These are phyloP conservation scores for Chrysosporium queenslandicum DNA, from an alignment of 2,329 filamentous ascomycete genomes.

Conservation along the genomic window DNA sequence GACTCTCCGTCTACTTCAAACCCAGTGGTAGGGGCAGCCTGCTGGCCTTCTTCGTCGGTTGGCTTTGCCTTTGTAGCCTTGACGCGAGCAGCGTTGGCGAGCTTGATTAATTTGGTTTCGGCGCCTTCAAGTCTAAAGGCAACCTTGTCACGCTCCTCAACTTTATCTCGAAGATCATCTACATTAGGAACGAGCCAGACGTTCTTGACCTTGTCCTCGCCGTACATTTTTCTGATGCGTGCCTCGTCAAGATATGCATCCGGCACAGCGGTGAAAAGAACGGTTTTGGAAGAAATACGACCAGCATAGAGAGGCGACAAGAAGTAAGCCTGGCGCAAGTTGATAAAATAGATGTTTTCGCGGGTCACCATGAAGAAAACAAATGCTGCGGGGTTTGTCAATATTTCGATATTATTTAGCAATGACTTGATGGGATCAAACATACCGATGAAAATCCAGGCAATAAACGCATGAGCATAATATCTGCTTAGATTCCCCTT, in stretches of 20 bases:
- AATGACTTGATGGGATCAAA: neutral
- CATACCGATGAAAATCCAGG: constrained; percentile 66
- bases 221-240: constrained; percentile 72
- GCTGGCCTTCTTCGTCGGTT: constrained; percentile 29
- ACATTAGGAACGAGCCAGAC: constrained; percentile 77
- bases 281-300: constrained; percentile 79
- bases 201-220: constrained; percentile 62
- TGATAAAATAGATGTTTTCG: constrained; percentile 85
- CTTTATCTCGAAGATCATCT: constrained; percentile 65
- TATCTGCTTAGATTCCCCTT: constrained; percentile 52
- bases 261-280: constrained; percentile 81
- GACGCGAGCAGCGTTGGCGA: constrained; percentile 60
- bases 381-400: constrained; percentile 44
- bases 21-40: constrained; percentile 26
- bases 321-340: constrained; percentile 83
- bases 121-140: constrained; percentile 76
- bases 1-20: constrained; percentile 55
- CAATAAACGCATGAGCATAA: constrained; percentile 71
- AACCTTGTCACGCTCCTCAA: constrained; percentile 68
- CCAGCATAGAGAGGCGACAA: constrained; percentile 74
- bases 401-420: neutral
- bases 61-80: constrained; percentile 55
- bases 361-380: constrained; percentile 79
- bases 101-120: constrained; percentile 73
- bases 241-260: constrained; percentile 63